Base-by-base conservation (phyloP, 176 grass and related monocot species). In the Phoenix roebelenii region DNA sequence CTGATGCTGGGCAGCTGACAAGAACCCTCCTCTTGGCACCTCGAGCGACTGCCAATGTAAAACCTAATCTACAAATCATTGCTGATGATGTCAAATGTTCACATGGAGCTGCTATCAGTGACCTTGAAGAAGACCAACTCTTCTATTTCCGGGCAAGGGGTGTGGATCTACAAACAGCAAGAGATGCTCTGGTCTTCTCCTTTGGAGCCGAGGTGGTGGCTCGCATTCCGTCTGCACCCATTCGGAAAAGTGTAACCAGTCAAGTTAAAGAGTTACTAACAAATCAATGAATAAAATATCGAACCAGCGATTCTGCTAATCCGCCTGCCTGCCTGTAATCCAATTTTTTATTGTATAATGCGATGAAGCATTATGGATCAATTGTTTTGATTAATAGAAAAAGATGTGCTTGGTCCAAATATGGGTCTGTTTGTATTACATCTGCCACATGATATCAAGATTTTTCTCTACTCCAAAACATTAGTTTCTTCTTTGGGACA, bases 61-160 rank as follows among this genome's bases (percentile, higher is more conserved):
- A 91, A 57, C 92, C 92, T 2, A 97, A 97, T 78, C 81, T 97
- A 58, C 93, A 97, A 81, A 97, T 97, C 29, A 68, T 97, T n/a
- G 93, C 93, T 3, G 87, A 91, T 29, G 93, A 97, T 67, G 93
- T 97, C n/a, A 91, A 73, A 69, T 97, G 93, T 64, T 79, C 93
- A 18, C 93, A 97, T 72, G 93, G 93, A 63, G 93, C 93, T 66
- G 84, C 93, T 20, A 85, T 97, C 35, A 97, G 93, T 63, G 93
- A 91, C 63, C 83, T 91, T 26, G 87, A 91, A 74, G 80, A 67
- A 10, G 78, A 85, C 7, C 71, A 88, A 35, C 87, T 97, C 25
- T 91, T 91, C 76, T 97, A 91, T 60, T 97, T 97, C 70, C 81
- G 71, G 25, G 76, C 93, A 0, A 82, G 87, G 68, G 93, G 93